Evolutionary conservation across 2,329 filamentous ascomycete species (phyloP).

Genomic region (Colletotrichum sp.): DNA sequence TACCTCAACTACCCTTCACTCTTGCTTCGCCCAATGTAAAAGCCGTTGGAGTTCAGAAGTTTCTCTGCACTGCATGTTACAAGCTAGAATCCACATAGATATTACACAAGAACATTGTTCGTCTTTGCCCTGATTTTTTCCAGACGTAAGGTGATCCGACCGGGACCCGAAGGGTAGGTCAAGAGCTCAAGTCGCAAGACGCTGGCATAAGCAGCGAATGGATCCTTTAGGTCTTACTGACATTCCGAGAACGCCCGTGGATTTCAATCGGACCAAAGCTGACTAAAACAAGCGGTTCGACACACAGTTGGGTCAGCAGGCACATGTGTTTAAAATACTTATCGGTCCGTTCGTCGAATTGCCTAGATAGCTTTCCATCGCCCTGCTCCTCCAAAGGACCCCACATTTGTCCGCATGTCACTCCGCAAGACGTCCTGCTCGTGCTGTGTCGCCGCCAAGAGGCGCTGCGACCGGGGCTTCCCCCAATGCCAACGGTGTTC

Average conservation of each 20-base stretch:
- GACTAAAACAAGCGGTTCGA: neutral
- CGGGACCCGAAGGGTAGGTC: neutral
- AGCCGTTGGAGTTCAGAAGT: neutral
- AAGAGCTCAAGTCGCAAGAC: neutral
- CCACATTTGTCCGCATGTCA: conserved; percentile 11
- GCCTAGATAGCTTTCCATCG: neutral
- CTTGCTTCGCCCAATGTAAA: neutral
- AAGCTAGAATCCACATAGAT: neutral
- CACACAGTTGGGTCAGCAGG: neutral
- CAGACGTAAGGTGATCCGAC: neutral
- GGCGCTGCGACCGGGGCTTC: neutral
- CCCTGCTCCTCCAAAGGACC: neutral
- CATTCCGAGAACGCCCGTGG: neutral
- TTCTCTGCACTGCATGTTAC: neutral
- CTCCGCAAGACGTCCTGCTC: conserved; percentile 9
- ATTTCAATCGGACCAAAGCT: neutral
- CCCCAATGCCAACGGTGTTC: neutral
- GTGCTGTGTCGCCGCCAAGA: neutral
- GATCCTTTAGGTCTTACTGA: neutral
- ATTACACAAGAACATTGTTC: neutral
- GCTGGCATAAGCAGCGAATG: neutral
- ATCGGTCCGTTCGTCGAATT: neutral
- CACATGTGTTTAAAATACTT: neutral
- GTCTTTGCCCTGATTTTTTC: neutral
- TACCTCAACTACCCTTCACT: neutral